phyloP scores from a whole-genome alignment of 2,329 filamentous ascomycete species.

The Colletotrichum lindemuthianum region DNA sequence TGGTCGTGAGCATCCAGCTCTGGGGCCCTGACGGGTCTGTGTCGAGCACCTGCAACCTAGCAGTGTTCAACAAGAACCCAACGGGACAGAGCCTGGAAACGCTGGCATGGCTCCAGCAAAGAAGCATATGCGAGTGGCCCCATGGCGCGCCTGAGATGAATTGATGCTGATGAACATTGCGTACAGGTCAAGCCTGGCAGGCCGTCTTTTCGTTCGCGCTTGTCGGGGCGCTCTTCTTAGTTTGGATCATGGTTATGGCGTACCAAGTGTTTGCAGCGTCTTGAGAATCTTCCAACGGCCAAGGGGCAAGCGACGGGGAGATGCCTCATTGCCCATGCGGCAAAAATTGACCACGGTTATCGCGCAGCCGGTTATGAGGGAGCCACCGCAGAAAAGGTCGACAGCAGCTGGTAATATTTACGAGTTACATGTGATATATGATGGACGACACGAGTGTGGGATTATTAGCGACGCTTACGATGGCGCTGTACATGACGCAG shows the following conservation, averaged over 20 bases:
- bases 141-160: background rate
- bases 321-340: background rate
- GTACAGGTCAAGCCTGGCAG: conserved; percentile 69
- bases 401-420: too few species aligned
- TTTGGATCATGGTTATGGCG: conserved; percentile 77
- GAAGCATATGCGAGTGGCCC: conserved; percentile 66
- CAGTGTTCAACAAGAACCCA: conserved; percentile 63
- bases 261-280: conserved; percentile 67
- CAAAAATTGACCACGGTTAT: background rate
- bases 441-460: too few species aligned
- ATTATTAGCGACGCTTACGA: too few species aligned
- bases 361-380: background rate
- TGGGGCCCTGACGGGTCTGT: conserved; percentile 70
- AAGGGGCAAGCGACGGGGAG: background rate
- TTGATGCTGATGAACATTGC: background rate
- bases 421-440: too few species aligned
- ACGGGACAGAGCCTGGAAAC: conserved; percentile 63
- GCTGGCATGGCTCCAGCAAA: conserved; percentile 72
- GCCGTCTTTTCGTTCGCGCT: conserved; percentile 72
- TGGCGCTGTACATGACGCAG: too few species aligned
- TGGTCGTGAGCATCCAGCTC: conserved; percentile 70
- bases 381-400: too few species aligned
- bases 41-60: conserved; percentile 67
- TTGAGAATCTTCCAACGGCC: background rate
- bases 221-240: conserved; percentile 66